phyloP scores from a whole-genome alignment of 805 yeast species.

The Saccharomycopsis sp. region DNA sequence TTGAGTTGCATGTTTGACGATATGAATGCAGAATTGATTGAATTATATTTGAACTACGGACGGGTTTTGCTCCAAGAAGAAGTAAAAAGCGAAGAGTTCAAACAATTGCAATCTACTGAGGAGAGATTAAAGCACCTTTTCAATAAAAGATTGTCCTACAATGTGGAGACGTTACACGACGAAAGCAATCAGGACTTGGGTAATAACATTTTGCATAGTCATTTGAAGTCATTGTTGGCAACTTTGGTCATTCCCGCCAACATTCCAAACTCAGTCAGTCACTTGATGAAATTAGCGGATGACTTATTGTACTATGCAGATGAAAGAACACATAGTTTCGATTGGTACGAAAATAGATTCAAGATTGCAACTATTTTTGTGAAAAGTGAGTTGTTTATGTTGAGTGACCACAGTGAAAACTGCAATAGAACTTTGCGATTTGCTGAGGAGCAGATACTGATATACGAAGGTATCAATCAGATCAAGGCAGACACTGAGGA shows the following conservation, averaged over 20 bases:
- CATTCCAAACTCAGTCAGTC: conserved; percentile 44
- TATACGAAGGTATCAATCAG: conserved; percentile 46
- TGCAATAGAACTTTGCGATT: conserved; percentile 53
- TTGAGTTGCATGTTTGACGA: conserved; percentile 7
- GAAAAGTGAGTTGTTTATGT: conserved; percentile 69
- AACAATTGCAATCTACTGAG: conserved; percentile 27
- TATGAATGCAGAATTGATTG: conserved; percentile 5
- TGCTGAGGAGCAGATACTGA: conserved; percentile 49
- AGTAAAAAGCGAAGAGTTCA: conserved; percentile 6
- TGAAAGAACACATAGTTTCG: conserved; percentile 64
- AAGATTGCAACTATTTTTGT: conserved; percentile 63
- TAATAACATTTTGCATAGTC: conserved; percentile 25
- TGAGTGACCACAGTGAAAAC: conserved; percentile 55
- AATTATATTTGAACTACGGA: conserved; percentile 7
- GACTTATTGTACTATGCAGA: conserved; percentile 77
- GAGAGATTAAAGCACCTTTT: conserved; percentile 37
- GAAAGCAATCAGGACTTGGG: conserved; percentile 23
- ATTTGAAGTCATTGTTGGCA: conserved; percentile 36
- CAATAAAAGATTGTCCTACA: conserved; percentile 33
- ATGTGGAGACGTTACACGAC: no score
- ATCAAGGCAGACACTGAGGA: conserved; percentile 61
- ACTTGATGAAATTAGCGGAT: conserved; percentile 68
- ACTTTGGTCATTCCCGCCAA: conserved; percentile 60
- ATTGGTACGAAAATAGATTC: conserved; percentile 88
- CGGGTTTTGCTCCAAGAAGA: conserved; percentile 11